Evolutionary conservation across 129 eudicot species (phyloP).

Genomic region (Escallonia rubra): DNA sequence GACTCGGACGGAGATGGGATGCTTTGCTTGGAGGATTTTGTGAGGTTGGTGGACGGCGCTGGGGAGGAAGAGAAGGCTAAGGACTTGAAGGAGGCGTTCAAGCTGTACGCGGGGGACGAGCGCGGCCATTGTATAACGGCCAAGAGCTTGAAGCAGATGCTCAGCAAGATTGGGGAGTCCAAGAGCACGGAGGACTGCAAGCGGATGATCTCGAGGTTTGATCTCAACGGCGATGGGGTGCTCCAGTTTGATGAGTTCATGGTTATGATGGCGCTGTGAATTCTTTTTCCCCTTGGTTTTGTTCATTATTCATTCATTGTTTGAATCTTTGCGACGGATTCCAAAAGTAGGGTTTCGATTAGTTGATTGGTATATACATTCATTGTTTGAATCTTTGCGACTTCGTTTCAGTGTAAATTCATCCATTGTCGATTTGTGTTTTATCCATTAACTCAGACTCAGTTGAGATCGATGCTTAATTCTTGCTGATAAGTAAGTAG

Average conservation of each 20-base stretch:
- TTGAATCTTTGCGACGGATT: too few relatives aligned
- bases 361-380: too few relatives aligned
- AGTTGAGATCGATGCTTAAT: too few relatives aligned
- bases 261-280: slow-evolving; percentile 43
- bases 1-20: slow-evolving; percentile 70
- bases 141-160: slow-evolving; percentile 62
- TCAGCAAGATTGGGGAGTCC: slow-evolving; percentile 53
- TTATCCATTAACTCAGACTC: too few relatives aligned
- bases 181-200: slow-evolving; percentile 49
- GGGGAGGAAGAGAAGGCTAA: slow-evolving; percentile 53
- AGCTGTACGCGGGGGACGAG: slow-evolving; percentile 55
- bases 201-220: slow-evolving; percentile 54
- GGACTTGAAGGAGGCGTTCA: slow-evolving; percentile 55
- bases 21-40: slow-evolving; percentile 57
- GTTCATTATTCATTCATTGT: not conserved
- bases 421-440: too few relatives aligned
- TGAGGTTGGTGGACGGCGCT: slow-evolving; percentile 47
- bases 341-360: too few relatives aligned
- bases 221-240: slow-evolving; percentile 70
- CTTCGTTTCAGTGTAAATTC: too few relatives aligned
- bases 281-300: not conserved
- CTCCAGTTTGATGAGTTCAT: slow-evolving; percentile 62
- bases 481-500: too few relatives aligned
- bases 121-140: slow-evolving; percentile 60
- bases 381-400: too few relatives aligned